These are phyloP conservation scores for Stephanodiscus minutulus DNA, from an alignment of 108 stramenopile genomes.

Conservation along the genomic window DNA sequence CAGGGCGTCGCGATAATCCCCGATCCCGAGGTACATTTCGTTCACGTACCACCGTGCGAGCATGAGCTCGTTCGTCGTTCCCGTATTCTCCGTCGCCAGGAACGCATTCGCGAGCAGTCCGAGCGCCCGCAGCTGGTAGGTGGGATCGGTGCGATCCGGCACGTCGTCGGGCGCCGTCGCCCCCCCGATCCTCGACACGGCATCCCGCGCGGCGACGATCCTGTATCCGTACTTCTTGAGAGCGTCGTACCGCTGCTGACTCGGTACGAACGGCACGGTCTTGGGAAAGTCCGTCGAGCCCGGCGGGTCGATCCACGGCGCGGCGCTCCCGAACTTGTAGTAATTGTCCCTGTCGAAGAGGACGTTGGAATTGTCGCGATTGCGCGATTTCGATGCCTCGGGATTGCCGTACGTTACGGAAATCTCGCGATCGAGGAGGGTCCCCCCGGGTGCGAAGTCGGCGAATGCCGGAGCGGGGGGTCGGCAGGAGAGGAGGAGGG, in stretches of 20 bases:
- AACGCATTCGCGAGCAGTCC: conserved; percentile 81
- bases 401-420: conserved; percentile 65
- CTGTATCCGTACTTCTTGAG: conserved; percentile 70
- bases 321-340: conserved; percentile 80
- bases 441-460: conserved; percentile 78
- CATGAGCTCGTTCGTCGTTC: conserved; percentile 79
- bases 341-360: conserved; percentile 77
- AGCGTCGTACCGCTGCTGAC: conserved; percentile 78
- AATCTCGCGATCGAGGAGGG: conserved; percentile 74
- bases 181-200: conserved; percentile 32
- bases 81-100: conserved; percentile 77
- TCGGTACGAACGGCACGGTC: conserved; percentile 70
- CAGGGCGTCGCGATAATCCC: conserved; percentile 60
- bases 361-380: conserved; percentile 74
- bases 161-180: conserved; percentile 30
- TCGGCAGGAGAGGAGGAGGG: too few species aligned
- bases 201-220: conserved; percentile 47
- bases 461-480: conserved; percentile 21
- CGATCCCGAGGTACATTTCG: conserved; percentile 68
- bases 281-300: conserved; percentile 69
- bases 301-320: conserved; percentile 60
- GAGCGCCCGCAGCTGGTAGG: conserved; percentile 67
- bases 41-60: conserved; percentile 84
- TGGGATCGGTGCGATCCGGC: conserved; percentile 45
- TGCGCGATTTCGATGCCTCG: conserved; percentile 64